Percentiles rank a stretch among this genome's conserved stretches.
Evolutionary conservation across 176 grass and related monocot species (phyloP).

Genomic region (Eremochloa ophiuroides): DNA sequence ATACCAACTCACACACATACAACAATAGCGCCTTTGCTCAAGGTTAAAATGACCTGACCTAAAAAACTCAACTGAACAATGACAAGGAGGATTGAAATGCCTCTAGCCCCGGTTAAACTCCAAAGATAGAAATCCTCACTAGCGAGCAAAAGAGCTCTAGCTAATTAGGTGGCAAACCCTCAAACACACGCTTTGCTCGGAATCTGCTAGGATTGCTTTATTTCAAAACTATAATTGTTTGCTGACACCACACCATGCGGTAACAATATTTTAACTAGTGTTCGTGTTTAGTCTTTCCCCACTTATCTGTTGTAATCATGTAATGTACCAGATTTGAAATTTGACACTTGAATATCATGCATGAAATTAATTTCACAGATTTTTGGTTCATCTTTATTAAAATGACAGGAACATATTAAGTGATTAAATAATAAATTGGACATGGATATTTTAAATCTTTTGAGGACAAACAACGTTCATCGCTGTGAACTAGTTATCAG

Average conservation of each 20-base stretch:
- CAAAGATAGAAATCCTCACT: not conserved
- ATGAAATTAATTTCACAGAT: not conserved
- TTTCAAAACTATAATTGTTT: slow-evolving; percentile 6
- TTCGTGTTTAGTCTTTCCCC: not conserved
- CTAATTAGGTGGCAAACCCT: not conserved
- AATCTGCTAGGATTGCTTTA: not conserved
- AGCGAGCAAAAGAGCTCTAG: not conserved
- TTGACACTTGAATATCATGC: slow-evolving; percentile 3
- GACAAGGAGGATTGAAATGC: not conserved
- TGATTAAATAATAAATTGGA: not conserved
- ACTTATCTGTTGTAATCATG: not conserved
- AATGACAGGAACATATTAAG: not conserved
- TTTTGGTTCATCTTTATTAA: not conserved
- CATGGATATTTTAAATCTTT: not conserved
- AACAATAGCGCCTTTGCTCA: not conserved
- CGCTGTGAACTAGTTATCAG: not conserved
- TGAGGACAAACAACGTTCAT: not conserved
- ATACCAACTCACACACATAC: not conserved
- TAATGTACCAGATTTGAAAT: not conserved
- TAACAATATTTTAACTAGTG: slow-evolving; percentile 18
- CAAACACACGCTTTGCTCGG: not conserved
- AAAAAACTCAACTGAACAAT: not conserved
- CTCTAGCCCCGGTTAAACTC: not conserved
- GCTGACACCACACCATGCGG: not conserved
- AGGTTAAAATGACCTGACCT: not conserved